Evolutionary conservation across 1,139 yeast species (phyloP).

Genomic region (Magnusiomyces sp.): DNA sequence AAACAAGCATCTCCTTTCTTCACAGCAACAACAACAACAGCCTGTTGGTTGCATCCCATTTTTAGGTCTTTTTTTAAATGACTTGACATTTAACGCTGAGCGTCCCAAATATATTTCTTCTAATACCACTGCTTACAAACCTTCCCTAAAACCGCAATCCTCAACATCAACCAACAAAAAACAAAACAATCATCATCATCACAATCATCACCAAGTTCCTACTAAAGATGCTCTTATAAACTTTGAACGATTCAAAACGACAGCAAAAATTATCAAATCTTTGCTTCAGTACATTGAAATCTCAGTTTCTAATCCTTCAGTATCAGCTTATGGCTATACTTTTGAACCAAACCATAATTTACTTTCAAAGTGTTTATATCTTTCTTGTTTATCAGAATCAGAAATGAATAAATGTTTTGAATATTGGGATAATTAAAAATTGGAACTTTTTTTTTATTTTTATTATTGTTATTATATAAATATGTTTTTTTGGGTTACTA

Average conservation of each 20-base stretch:
- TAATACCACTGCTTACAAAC: constrained; percentile 7
- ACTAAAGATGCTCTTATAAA: constrained; percentile 48
- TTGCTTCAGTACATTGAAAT: constrained; percentile 68
- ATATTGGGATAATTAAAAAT: constrained; percentile 9
- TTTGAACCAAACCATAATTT: constrained; percentile 47
- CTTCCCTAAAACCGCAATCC: constrained; percentile 30
- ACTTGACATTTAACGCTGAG: constrained; percentile 72
- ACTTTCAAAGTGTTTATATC: constrained; percentile 73
- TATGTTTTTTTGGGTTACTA: constrained; percentile 9
- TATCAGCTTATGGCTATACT: constrained; percentile 61
- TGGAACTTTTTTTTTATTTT: not conserved
- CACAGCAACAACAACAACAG: no score
- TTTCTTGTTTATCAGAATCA: constrained; percentile 65
- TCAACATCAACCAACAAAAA: constrained; percentile 7
- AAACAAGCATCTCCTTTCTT: no score
- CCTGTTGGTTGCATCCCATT: constrained; percentile 74
- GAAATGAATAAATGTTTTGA: constrained; percentile 50
- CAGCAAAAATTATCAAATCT: constrained; percentile 71
- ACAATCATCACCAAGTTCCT: constrained; percentile 14
- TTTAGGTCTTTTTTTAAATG: constrained; percentile 76
- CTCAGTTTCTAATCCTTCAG: no score
- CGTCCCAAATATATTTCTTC: constrained; percentile 30
- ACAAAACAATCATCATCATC: constrained; percentile 2
- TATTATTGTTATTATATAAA: not conserved
- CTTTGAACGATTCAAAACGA: constrained; percentile 67